Base-by-base conservation (phyloP, 2,329 filamentous ascomycete genomes). In the Diaporthe vaccinii region DNA sequence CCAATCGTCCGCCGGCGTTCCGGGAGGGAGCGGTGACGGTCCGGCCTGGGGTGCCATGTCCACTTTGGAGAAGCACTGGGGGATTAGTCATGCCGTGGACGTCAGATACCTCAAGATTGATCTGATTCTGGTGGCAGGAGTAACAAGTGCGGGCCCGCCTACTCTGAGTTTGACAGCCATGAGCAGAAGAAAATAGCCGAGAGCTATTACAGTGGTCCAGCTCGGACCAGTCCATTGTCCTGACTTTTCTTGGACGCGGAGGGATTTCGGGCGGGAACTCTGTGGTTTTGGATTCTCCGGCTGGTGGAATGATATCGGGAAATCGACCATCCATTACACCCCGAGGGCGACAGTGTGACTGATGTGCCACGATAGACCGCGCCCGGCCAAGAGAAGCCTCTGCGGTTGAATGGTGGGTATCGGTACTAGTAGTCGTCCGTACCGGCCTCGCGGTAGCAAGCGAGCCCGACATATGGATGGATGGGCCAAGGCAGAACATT, bases 341-440 rank as follows among this genome's bases (percentile, higher is more conserved):
- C 75, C 72, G 67, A 72, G n/a, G 17, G 31, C 57, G 57, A 67
- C 55, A 65, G 67, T 72, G 72, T 76, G 62, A 61, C 72, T 61
- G 65, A 28, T 59, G 41, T 28, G 34, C 22, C 17, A 5, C 34
- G 36, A n/a, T 28, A 41, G 65, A 41, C 41, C 49, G 49, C 41
- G 34, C 14, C 8, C 49, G 41, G n/a, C 65, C 46, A 25, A 53
- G 44, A 67, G 61, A 53, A 15, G 28, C 17, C 46, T 67, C 22
- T 39, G 44, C 67, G 73, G 57, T 34, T 36, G n/a, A 53, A 44
- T 71, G 67, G 72, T 62, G 74, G 73, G 58, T 22, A 55, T 34
- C 65, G 49, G 34, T 25, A 28, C 9, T 31, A 41, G 46, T 14
- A 68, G 46, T 39, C 31, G 46, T 25, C 49, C 31, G 46, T 46